Evolutionary conservation across 768 basidiomycete species (phyloP).

Genomic region (Termitomyces sp.): DNA sequence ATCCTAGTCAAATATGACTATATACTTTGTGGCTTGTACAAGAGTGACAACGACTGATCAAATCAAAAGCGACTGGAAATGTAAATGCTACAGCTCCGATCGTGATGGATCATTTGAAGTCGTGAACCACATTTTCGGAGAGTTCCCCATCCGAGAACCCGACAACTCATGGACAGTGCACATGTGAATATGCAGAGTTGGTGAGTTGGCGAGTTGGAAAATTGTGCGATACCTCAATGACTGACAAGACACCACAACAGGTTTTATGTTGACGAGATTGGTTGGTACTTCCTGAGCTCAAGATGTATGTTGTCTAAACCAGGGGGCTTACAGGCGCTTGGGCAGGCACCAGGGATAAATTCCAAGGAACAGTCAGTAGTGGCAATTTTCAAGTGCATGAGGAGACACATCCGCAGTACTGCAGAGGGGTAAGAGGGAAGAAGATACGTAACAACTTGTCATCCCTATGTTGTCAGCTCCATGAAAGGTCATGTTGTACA

Average conservation of each 20-base stretch:
- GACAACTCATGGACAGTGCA: not conserved
- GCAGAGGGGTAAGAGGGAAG: too few relatives aligned
- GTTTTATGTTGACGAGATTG: too few relatives aligned
- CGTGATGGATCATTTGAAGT: constrained; percentile 6
- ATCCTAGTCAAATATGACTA: too few relatives aligned
- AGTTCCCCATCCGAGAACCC: not conserved
- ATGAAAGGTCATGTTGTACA: not conserved
- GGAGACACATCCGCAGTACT: not conserved
- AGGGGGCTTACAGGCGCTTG: not conserved
- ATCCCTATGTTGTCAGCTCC: not conserved
- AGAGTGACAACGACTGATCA: not conserved
- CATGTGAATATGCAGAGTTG: too few relatives aligned
- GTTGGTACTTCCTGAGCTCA: constrained; percentile 5
- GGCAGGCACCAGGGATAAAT: too few relatives aligned
- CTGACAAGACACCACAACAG: too few relatives aligned
- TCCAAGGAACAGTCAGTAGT: not conserved
- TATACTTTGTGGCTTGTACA: too few relatives aligned
- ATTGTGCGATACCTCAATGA: not conserved
- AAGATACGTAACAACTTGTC: too few relatives aligned
- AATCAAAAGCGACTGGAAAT: not conserved
- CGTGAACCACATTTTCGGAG: not conserved
- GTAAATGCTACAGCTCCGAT: not conserved
- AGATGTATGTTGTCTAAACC: not conserved
- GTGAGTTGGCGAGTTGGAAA: not conserved
- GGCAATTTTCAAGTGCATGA: not conserved